A percentile compares a stretch with the other conserved stretches of the same genome.
Conservation (phyloP, 768 basidiomycete genomes). For the Lentinula raphanica region DNA sequence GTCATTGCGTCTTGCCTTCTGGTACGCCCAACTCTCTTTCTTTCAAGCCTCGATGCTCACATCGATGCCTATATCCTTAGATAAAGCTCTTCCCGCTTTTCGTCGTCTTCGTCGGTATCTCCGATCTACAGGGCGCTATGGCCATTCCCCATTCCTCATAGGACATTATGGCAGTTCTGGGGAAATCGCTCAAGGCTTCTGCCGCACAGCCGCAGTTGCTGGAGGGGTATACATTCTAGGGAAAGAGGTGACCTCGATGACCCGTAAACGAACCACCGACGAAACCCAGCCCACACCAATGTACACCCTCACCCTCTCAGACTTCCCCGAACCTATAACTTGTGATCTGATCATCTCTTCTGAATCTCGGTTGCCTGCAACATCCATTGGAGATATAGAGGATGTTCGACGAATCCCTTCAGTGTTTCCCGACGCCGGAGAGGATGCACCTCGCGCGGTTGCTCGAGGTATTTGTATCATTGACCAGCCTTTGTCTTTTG, state of each 20-base stretch:
- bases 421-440: background rate
- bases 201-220: conserved; percentile 78
- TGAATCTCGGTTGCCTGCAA: conserved; percentile 10
- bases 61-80: conserved; percentile 30
- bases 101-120: conserved; percentile 70
- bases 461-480: conserved; percentile 51
- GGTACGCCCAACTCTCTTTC: conserved; percentile 38
- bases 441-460: conserved; percentile 15
- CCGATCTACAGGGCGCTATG: conserved; percentile 79
- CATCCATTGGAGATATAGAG: background rate
- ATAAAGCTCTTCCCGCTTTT: conserved; percentile 61
- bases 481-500: conserved; percentile 28
- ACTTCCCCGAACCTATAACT: conserved; percentile 53
- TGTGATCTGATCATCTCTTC: conserved; percentile 55
- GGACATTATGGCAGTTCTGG: conserved; percentile 93
- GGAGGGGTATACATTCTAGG: conserved; percentile 73
- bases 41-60: conserved; percentile 1
- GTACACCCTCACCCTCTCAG: conserved; percentile 50
- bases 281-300: background rate
- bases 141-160: conserved; percentile 81
- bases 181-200: conserved; percentile 89
- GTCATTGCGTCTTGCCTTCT: conserved; percentile 53
- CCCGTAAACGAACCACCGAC: background rate
- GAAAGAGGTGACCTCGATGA: conserved; percentile 33
- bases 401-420: background rate